Base-by-base conservation (phyloP, 495 filamentous ascomycete species). In the Penicillium robsamsonii region DNA sequence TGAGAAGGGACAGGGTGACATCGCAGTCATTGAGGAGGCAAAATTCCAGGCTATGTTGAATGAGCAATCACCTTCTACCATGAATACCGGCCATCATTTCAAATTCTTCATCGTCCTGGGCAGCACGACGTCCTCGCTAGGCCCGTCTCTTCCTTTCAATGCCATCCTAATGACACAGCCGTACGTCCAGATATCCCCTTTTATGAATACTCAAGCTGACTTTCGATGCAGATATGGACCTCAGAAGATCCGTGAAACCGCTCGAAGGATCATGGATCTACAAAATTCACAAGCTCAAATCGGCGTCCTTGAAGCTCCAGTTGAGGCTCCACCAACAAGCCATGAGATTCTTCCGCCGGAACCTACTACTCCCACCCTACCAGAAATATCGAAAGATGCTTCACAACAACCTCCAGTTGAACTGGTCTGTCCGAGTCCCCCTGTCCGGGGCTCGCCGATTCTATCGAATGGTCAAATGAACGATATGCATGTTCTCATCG, bases 401-500 rank as follows among this genome's bases (percentile, higher is more conserved):
- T 12, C 20, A 13, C 46, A 31, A 10, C 4, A 37, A 17, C 17
- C 46, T 35, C 18, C 31, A 37, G 12, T 49, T 35, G 46, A 49
- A n/a, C 3, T 37, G 18, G 20, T 37, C 30, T 38, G 46, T 17
- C 46, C 17, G 0, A n/a, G 2, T 49, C 18, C 31, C 7, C 17
- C 13, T 13, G 4, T 31, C 8, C 12, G 2, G 12, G 29, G 10
- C 29, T 3, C n/a, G 24, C 5, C 31, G 22, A 45, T 2, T 31
- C 8, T 6, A 20, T 4, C 40, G 35, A 33, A 46, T 2, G 13
- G 17, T 15, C 20, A 33, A 40, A n/a, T 27, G 27, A 18, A 42
- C 20, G 45, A 60, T 13, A 24, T 46, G 10, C 54, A 60, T 29
- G 50, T 73, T 15, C 66, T 75, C 10, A 63, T 74, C 12, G 72